Evolutionary conservation across 768 basidiomycete genomes (phyloP), one percentile per base, ranked within the genome.

Genomic region (Lactifluus volemus): DNA sequence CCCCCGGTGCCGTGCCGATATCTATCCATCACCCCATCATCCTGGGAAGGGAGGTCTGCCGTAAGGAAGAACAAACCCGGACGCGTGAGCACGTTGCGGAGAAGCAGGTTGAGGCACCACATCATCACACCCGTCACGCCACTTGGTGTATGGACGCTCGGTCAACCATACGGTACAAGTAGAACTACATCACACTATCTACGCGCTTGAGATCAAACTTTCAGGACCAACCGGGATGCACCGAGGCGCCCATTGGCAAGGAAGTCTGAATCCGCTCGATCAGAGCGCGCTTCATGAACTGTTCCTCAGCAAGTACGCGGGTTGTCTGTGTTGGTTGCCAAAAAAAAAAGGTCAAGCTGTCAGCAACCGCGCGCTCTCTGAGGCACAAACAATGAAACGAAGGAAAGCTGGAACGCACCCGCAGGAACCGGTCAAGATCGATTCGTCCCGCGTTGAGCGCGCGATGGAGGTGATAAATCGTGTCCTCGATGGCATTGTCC

Each of bases 401-500:
- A 29, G 25, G 7, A 32, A 8, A 51, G 36, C 49, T 41, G 30
- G 53, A 25, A 78, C 85, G 71, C 69, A 91, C 94, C 76, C 92
- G 86, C 59, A 98, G 77, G 78, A 98, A 98, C 45, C 89, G 82
- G 70, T 99, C 96, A 58, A 98, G 81, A 76, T 98, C 96, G 63
- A 98, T 87, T 60, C 92, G 84, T 0, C 91, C 91, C 55, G 86
- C 78, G 70, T 97, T 97, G 64, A 99, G 78, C 0, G 94, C 96
- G 63, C 94, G 82, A 65, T 95, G 92, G 50, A 99, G 81, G 72
- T 98, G 94, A 75, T 98, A 99, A 61, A 97, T 89, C 49, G 96
- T 96, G 72, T 98, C 97, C 74, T 98, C 96, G 70, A 98, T 94
- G 1, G 96, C 93, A 68, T 93, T 94, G 73, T 98, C 97, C 73